These are phyloP conservation scores for Caryopteris hybrid DNA, from an alignment of 305 asterid species.

Conservation along the genomic window DNA sequence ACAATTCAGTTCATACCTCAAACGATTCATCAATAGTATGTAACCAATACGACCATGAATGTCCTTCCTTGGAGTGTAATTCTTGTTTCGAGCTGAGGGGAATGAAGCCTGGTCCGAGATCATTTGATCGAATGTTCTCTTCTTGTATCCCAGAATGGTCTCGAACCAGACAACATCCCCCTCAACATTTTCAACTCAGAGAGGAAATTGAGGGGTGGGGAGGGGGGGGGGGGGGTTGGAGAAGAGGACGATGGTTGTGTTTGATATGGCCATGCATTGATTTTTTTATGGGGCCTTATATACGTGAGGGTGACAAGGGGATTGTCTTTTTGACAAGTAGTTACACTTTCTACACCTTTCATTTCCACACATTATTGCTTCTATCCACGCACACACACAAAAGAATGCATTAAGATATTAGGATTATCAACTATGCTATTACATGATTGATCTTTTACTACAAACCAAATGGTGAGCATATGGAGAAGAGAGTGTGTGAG, in stretches of 20 bases:
- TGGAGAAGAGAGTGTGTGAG: too few species aligned
- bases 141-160: constrained; percentile 25
- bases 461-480: too few species aligned
- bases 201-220: background rate
- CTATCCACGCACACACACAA: constrained; percentile 31
- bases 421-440: background rate
- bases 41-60: too few species aligned
- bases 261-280: constrained; percentile 40
- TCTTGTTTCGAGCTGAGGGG: constrained; percentile 48
- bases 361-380: constrained; percentile 16
- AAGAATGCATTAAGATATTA: background rate
- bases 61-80: too few species aligned
- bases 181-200: constrained; percentile 30
- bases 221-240: background rate
- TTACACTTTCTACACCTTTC: constrained; percentile 32
- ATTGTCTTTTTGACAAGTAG: constrained; percentile 29
- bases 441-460: background rate
- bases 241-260: background rate
- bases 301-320: constrained; percentile 15
- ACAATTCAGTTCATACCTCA: too few species aligned
- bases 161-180: constrained; percentile 72
- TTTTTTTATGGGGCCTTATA: constrained; percentile 22
- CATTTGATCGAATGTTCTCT: constrained; percentile 20
- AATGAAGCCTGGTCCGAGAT: constrained; percentile 97
- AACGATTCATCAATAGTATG: too few species aligned